These are phyloP conservation scores for Calcarisporium arbuscula DNA, from an alignment of 2,329 filamentous ascomycete species.

Conservation along the genomic window DNA sequence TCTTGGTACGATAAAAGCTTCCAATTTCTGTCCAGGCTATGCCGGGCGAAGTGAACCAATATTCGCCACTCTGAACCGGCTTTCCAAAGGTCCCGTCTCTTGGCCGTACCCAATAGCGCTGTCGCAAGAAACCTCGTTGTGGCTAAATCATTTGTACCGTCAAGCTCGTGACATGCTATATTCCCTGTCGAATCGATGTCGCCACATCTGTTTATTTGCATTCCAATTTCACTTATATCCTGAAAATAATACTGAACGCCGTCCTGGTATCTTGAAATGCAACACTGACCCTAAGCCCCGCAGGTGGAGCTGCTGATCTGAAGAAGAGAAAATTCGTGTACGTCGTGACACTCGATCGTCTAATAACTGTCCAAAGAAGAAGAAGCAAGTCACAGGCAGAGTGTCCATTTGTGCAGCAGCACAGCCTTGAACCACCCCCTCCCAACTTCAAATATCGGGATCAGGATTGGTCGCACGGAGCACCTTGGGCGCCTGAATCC, in stretches of 20 bases:
- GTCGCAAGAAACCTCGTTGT: conserved; percentile 4
- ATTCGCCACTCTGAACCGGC: no score
- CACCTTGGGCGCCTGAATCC: conserved; percentile 49
- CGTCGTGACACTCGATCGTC: conserved; percentile 23
- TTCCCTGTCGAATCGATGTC: no score
- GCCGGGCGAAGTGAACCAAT: no score
- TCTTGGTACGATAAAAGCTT: no score
- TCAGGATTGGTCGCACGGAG: conserved; percentile 60
- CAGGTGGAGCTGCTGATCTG: conserved; percentile 9
- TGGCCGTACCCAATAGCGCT: no score
- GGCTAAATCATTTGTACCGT: no score
- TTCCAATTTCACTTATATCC: conserved; percentile 14
- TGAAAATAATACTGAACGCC: conserved; percentile 26
- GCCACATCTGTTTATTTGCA: conserved; percentile 12
- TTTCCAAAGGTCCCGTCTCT: no score
- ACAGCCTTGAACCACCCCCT: no score
- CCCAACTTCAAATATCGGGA: conserved; percentile 27
- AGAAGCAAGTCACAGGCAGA: conserved; percentile 1
- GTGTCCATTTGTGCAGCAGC: no score
- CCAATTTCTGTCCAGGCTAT: no score
- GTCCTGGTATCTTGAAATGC: conserved; percentile 34
- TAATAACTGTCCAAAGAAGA: conserved; percentile 17
- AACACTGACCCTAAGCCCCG: conserved; percentile 17
- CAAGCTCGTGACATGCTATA: no score
- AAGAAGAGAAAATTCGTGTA: conserved; percentile 22